Evolutionary conservation across 106 monocot genomes (phyloP).

Genomic region (Dendrobium officinale): DNA sequence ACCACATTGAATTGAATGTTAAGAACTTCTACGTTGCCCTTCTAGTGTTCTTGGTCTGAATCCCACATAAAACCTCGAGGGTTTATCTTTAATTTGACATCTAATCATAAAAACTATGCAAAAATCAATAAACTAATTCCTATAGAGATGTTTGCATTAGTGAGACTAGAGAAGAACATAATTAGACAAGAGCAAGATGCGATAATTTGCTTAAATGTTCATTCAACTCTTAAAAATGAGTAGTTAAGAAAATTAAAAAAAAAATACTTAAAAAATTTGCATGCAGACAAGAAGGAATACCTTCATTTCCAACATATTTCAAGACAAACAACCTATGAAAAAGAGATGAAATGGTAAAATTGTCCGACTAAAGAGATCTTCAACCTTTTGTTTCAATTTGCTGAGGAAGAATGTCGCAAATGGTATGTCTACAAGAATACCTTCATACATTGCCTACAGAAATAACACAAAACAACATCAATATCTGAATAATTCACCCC

Average conservation of each 20-base stretch:
- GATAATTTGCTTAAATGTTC: background rate
- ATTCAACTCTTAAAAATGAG: background rate
- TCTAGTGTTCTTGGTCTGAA: background rate
- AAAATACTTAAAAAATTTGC: background rate
- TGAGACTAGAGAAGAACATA: background rate
- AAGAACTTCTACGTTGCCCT: too few species aligned
- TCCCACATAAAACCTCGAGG: background rate
- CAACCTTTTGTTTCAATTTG: constrained; percentile 78
- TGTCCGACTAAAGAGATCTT: background rate
- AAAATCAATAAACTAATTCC: background rate
- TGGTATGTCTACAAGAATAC: constrained; percentile 93
- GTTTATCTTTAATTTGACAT: background rate
- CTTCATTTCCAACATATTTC: background rate
- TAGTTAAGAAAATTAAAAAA: background rate
- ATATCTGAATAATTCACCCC: background rate
- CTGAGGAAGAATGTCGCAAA: constrained; percentile 95
- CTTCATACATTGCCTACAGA: constrained; percentile 96
- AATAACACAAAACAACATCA: constrained; percentile 2
- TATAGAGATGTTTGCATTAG: background rate
- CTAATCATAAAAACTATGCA: background rate
- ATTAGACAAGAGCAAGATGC: background rate
- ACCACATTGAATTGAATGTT: too few species aligned
- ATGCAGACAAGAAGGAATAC: background rate
- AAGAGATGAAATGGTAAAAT: background rate
- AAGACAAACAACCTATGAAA: background rate